Percentiles rank a stretch among this genome's conserved stretches.
Evolutionary conservation across 129 eudicot species (phyloP).

Genomic region (Kitagawia praeruptora): DNA sequence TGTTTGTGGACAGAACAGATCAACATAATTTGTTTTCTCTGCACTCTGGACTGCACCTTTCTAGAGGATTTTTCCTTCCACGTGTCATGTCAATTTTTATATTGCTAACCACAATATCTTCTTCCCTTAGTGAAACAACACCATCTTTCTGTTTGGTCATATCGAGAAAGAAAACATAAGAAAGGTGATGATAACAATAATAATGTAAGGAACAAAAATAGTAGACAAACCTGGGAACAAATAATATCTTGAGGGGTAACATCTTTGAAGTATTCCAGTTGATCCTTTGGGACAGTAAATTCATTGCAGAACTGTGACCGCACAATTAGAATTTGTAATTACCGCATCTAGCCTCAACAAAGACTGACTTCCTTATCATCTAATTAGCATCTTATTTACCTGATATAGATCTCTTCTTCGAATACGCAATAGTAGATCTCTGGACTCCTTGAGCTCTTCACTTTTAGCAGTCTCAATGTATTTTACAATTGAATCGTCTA

Average conservation of each 20-base stretch:
- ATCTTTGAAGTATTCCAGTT: constrained; percentile 54
- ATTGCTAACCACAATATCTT: constrained; percentile 75
- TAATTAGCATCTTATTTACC: constrained; percentile 29
- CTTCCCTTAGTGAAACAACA: constrained; percentile 41
- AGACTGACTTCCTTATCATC: neutral
- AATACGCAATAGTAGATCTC: constrained; percentile 60
- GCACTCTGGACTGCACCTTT: constrained; percentile 37
- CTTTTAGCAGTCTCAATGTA: constrained; percentile 48
- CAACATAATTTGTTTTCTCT: neutral
- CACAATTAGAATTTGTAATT: neutral
- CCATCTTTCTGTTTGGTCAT: constrained; percentile 41
- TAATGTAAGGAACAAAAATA: neutral
- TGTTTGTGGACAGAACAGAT: neutral
- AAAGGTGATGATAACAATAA: neutral
- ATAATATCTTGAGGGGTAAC: constrained; percentile 68
- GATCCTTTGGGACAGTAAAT: constrained; percentile 81
- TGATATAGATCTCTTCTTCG: constrained; percentile 73
- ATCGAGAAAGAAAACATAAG: neutral
- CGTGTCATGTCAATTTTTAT: constrained; percentile 78
- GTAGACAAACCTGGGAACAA: constrained; percentile 67
- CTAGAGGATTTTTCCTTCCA: constrained; percentile 72
- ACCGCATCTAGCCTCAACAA: neutral
- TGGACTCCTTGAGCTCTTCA: constrained; percentile 69
- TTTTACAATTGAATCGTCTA: constrained; percentile 82
- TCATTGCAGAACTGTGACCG: constrained; percentile 76